phyloP scores from a whole-genome alignment of 768 basidiomycete species.

The Suillus variegatus region DNA sequence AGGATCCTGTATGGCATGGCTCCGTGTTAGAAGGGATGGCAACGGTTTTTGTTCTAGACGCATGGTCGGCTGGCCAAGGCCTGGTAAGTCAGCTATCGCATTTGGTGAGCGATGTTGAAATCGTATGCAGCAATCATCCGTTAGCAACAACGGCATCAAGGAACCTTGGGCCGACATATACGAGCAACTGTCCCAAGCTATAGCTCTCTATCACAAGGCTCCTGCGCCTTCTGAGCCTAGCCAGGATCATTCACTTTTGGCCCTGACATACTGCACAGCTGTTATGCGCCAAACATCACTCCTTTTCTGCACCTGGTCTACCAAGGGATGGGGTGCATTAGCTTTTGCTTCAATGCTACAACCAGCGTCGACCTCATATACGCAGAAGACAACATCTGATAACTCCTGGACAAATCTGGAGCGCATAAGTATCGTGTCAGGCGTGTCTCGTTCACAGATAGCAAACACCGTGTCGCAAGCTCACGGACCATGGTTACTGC shows the following conservation, averaged over 20 bases:
- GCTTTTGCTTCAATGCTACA: slow-evolving; percentile 77
- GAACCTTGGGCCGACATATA: slow-evolving; percentile 78
- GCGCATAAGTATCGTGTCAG: slow-evolving; percentile 66
- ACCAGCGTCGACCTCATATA: slow-evolving; percentile 56
- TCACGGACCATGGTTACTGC: slow-evolving; percentile 87
- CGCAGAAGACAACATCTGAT: slow-evolving; percentile 58
- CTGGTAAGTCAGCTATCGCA: slow-evolving; percentile 50
- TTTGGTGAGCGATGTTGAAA: slow-evolving; percentile 14
- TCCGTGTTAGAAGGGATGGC: slow-evolving; percentile 85
- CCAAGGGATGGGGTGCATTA: slow-evolving; percentile 85
- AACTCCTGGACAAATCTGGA: slow-evolving; percentile 56
- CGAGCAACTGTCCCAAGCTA: slow-evolving; percentile 72
- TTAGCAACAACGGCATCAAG: slow-evolving; percentile 39
- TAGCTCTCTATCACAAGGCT: slow-evolving; percentile 59
- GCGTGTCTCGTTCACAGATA: slow-evolving; percentile 69
- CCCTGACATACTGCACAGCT: slow-evolving; percentile 65
- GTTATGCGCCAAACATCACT: slow-evolving; percentile 75
- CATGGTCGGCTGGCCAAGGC: slow-evolving; percentile 78
- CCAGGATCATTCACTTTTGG: slow-evolving; percentile 59
- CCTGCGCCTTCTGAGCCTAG: slow-evolving; percentile 52
- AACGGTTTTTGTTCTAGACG: slow-evolving; percentile 76
- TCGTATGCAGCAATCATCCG: slow-evolving; percentile 52
- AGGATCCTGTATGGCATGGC: slow-evolving; percentile 89
- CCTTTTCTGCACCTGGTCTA: slow-evolving; percentile 77
- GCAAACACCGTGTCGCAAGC: slow-evolving; percentile 65